Percentiles rank a stretch among this genome's conserved stretches.
Conservation (phyloP, 495 filamentous ascomycete genomes). For the Neurospora sp. region DNA sequence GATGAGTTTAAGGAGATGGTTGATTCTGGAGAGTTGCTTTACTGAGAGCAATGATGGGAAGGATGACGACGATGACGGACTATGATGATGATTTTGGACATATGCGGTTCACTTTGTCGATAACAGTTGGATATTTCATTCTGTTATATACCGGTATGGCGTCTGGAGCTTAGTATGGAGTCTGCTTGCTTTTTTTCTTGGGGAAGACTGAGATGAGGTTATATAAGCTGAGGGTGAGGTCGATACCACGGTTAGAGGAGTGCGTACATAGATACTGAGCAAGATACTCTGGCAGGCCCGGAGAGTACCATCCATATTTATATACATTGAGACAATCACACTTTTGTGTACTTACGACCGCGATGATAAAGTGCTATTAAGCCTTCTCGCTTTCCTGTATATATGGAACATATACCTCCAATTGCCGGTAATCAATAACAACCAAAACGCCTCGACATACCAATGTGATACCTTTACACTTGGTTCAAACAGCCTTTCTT, state of each 20-base stretch:
- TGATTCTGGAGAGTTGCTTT: conserved; percentile 29
- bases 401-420: background rate
- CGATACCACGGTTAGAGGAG: background rate
- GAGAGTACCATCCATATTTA: background rate
- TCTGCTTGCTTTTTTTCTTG: background rate
- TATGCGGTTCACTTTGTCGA: background rate
- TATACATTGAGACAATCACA: background rate
- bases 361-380: too few species aligned
- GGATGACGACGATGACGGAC: background rate
- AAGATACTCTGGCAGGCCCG: background rate
- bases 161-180: background rate
- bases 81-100: background rate
- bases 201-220: background rate
- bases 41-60: conserved; percentile 6
- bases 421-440: background rate
- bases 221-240: background rate
- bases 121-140: background rate
- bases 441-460: background rate
- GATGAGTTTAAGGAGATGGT: conserved; percentile 34
- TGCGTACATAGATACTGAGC: background rate
- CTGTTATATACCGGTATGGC: background rate
- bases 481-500: background rate
- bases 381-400: too few species aligned
- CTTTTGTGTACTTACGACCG: too few species aligned
- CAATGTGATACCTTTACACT: background rate